A percentile compares a stretch with the other conserved stretches of the same genome.
These are phyloP conservation scores for Kwoniella europaea DNA, from an alignment of 768 basidiomycete species.

Conservation along the genomic window DNA sequence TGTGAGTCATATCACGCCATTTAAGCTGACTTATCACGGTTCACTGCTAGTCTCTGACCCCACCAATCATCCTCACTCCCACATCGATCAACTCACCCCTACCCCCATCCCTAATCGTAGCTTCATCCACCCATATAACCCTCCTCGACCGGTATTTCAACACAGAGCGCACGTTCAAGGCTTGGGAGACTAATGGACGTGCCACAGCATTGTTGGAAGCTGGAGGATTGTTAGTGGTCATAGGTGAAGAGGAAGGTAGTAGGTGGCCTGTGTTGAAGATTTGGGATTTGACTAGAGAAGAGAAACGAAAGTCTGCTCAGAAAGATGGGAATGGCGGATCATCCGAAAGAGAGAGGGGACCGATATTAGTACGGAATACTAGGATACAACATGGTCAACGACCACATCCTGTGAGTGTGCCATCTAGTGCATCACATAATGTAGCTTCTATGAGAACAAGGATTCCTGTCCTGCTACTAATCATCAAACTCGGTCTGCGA, in stretches of 20 bases:
- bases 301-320: constrained; percentile 63
- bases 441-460: no score
- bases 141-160: constrained; percentile 50
- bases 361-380: constrained; percentile 71
- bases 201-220: constrained; percentile 69
- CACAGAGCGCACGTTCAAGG: constrained; percentile 37
- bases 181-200: constrained; percentile 53
- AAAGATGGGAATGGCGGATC: constrained; percentile 1
- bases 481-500: background rate
- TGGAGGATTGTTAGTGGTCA: constrained; percentile 78
- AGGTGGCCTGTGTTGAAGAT: constrained; percentile 66
- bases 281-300: constrained; percentile 79
- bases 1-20: no score
- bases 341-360: constrained; percentile 52
- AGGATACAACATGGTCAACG: constrained; percentile 77
- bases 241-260: constrained; percentile 65
- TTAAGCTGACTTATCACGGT: constrained; percentile 3
- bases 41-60: constrained; percentile 34
- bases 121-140: constrained; percentile 42
- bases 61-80: constrained; percentile 45
- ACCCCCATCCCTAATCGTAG: constrained; percentile 42
- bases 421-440: no score
- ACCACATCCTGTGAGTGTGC: constrained; percentile 71
- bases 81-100: constrained; percentile 46
- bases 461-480: no score